Evolutionary conservation across 2,329 filamentous ascomycete species (phyloP), one percentile per base, ranked within the genome.

Genomic region (Fusarium citri): DNA sequence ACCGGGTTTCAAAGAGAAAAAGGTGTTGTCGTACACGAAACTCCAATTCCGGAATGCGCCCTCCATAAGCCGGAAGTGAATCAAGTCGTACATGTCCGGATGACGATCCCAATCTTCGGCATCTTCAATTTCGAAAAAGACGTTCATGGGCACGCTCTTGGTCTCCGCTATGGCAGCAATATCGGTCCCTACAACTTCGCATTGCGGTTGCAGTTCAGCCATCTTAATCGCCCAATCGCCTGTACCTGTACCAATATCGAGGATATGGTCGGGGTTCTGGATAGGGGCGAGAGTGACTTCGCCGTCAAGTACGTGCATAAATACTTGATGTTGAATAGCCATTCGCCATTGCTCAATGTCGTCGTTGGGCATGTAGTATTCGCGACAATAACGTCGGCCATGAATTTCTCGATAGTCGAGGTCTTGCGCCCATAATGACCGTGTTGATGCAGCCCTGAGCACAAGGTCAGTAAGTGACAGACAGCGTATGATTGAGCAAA

Each of bases 331-430:
- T 41, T 88, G 81, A 55, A 92, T 82, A 61, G 86, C 85, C 53
- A 90, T 77, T 43, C 89, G 87, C 47, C 88, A 87, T 76, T 91
- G 88, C 74, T 92, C 89, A 47, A 84, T 79, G 47, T 90, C 87
- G 72, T 91, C 89, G 76, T 90, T 91, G 16, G 89, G 89, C 84
- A 91, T 89, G 76, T 83, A 88, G 73, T 91, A 91, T 34, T 83
- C 83, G 34, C 86, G 82, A 73, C 89, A 89, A 74, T 89, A 90
- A 69, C 90, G 84, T 23, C 89, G 86, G 45, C 84, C 87, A 78
- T 91, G 86, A 66, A 91, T 88, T 64, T 86, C 80, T 57, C 87
- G 81, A 68, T 87, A 86, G 74, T 88, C 84, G 31, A 91, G 81
- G 66, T 86, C 84, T 60, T 80, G 77, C 42, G 82, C 83, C 74